These are phyloP conservation scores for Botrytis tulipae DNA, from an alignment of 2,329 filamentous ascomycete species.

Conservation along the genomic window DNA sequence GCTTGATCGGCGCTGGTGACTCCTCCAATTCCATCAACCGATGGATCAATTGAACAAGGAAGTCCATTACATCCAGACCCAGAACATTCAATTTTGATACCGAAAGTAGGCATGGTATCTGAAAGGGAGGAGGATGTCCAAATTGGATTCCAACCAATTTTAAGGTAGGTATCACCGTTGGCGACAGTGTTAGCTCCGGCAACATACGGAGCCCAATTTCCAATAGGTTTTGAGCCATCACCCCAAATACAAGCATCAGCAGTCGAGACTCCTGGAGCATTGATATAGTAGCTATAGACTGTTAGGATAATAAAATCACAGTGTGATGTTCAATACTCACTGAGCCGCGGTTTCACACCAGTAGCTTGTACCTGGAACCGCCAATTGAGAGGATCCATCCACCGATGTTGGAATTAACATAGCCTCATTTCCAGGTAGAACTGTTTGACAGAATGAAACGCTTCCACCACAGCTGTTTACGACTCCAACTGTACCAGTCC, in stretches of 20 bases:
- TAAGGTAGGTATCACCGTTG: slow-evolving; percentile 67
- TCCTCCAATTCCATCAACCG: slow-evolving; percentile 52
- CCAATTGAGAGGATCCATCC: slow-evolving; percentile 54
- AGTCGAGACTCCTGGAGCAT: slow-evolving; percentile 63
- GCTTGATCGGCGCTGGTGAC: slow-evolving; percentile 56
- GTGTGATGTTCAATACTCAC: slow-evolving; percentile 47
- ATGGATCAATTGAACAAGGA: slow-evolving; percentile 70
- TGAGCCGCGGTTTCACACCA: slow-evolving; percentile 74
- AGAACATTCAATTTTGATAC: slow-evolving; percentile 68
- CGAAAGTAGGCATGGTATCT: slow-evolving; percentile 60
- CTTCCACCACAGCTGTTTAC: slow-evolving; percentile 62
- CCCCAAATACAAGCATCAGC: slow-evolving; percentile 72
- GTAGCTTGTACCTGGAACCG: slow-evolving; percentile 68
- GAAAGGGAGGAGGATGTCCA: slow-evolving; percentile 57
- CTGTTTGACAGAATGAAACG: slow-evolving; percentile 76
- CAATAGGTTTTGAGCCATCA: slow-evolving; percentile 56
- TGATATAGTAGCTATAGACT: slow-evolving; percentile 66
- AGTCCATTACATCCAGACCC: slow-evolving; percentile 65
- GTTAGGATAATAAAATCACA: slow-evolving; percentile 25
- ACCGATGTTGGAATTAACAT: slow-evolving; percentile 81
- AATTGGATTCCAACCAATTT: slow-evolving; percentile 76
- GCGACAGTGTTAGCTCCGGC: slow-evolving; percentile 69
- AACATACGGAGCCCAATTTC: slow-evolving; percentile 78
- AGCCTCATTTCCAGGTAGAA: slow-evolving; percentile 74
- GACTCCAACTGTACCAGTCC: slow-evolving; percentile 62